Conservation (phyloP, 495 filamentous ascomycete species). For the Cryomyces antarcticus region DNA sequence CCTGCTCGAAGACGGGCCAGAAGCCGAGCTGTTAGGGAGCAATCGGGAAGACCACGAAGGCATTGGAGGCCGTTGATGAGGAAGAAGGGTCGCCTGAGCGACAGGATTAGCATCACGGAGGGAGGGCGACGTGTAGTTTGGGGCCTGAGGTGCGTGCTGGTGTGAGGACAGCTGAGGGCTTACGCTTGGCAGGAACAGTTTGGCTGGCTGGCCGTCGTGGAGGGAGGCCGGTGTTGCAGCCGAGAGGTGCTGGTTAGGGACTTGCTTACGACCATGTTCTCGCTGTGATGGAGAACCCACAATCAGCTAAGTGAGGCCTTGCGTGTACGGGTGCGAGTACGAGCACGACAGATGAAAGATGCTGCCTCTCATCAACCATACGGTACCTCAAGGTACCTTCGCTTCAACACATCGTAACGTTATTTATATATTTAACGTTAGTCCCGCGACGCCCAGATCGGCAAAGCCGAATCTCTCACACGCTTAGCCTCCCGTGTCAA, state of each 20-base stretch:
- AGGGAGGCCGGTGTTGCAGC: neutral
- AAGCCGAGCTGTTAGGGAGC: conserved; percentile 1
- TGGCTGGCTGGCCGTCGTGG: neutral
- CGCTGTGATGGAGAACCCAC: too few relatives aligned
- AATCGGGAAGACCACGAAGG: conserved; percentile 12
- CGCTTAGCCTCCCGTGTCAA: too few relatives aligned
- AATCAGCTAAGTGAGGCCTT: too few relatives aligned
- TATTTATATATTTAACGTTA: too few relatives aligned
- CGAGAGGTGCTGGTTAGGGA: neutral
- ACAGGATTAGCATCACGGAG: neutral
- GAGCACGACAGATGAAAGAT: too few relatives aligned
- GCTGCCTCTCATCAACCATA: too few relatives aligned
- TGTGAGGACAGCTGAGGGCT: neutral
- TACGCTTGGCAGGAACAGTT: neutral
- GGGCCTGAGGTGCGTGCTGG: neutral
- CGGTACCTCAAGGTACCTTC: too few relatives aligned
- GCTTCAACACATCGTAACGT: too few relatives aligned
- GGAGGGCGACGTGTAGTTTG: neutral
- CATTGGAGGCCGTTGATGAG: conserved; percentile 1
- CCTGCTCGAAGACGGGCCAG: neutral
- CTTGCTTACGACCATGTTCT: neutral
- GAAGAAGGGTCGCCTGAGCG: neutral
- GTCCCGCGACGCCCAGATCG: too few relatives aligned
- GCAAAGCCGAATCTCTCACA: too few relatives aligned
- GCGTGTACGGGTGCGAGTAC: too few relatives aligned